Evolutionary conservation across 1,139 yeast species (phyloP).

Genomic region (Yamadazyma friedrichii): DNA sequence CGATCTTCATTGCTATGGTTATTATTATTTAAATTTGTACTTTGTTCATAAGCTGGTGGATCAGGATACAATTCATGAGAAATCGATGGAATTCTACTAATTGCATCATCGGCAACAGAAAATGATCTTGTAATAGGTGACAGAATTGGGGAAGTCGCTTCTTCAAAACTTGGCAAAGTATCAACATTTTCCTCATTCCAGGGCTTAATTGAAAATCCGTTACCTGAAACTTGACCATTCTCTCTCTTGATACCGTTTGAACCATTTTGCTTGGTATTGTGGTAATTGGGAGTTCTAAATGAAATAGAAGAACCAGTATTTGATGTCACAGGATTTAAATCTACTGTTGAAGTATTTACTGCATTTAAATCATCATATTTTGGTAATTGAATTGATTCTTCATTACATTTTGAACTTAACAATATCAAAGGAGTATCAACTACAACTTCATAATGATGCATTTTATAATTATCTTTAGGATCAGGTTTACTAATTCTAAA

Average conservation of each 20-base stretch:
- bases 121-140: slow-evolving; percentile 37
- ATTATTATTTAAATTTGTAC: slow-evolving; percentile 5
- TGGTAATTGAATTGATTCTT: slow-evolving; percentile 70
- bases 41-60: slow-evolving; percentile 28
- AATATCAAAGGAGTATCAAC: slow-evolving; percentile 82
- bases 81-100: slow-evolving; percentile 35
- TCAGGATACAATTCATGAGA: slow-evolving; percentile 9
- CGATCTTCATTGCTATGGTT: no score
- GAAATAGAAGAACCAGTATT: slow-evolving; percentile 12
- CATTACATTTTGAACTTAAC: slow-evolving; percentile 69
- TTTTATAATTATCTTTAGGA: slow-evolving; percentile 50
- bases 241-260: background rate
- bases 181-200: slow-evolving; percentile 24
- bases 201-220: slow-evolving; percentile 41
- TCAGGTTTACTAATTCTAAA: slow-evolving; percentile 72
- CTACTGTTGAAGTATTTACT: background rate
- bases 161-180: slow-evolving; percentile 58
- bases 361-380: slow-evolving; percentile 44
- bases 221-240: slow-evolving; percentile 17
- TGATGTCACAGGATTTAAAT: background rate
- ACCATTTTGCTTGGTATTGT: slow-evolving; percentile 7
- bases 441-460: slow-evolving; percentile 86
- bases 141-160: slow-evolving; percentile 39
- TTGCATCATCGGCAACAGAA: slow-evolving; percentile 33
- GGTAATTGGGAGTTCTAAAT: slow-evolving; percentile 38